Percentiles rank a stretch among this genome's conserved stretches.
Conservation (phyloP, 2,329 filamentous ascomycete species). For the Paracamarosporium sp. region DNA sequence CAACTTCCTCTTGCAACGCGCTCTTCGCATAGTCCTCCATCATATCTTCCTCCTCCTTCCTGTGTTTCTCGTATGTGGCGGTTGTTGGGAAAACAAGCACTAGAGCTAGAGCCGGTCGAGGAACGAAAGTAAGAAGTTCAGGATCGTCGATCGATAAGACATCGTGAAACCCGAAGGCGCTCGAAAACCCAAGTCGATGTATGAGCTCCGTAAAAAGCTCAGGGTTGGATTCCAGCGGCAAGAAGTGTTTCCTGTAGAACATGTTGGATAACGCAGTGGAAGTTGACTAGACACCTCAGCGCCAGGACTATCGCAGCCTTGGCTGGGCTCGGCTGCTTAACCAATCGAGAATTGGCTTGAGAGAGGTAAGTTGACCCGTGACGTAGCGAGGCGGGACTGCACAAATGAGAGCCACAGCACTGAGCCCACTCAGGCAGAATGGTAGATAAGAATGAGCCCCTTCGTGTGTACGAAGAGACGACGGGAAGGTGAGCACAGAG, state of each 20-base stretch:
- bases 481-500: too few species aligned
- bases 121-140: not conserved
- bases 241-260: not conserved
- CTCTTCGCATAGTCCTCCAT: not conserved
- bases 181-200: not conserved
- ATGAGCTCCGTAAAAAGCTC: not conserved
- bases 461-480: too few species aligned
- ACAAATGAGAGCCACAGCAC: too few species aligned
- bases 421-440: too few species aligned
- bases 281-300: too few species aligned
- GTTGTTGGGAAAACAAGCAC: not conserved
- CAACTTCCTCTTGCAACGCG: not conserved
- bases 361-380: too few species aligned
- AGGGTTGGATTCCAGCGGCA: not conserved
- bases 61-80: not conserved
- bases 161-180: not conserved
- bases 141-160: not conserved
- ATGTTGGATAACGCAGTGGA: too few species aligned
- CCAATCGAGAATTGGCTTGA: too few species aligned
- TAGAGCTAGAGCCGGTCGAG: not conserved
- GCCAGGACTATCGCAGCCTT: too few species aligned
- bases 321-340: too few species aligned
- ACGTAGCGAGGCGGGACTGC: too few species aligned
- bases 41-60: not conserved
- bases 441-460: too few species aligned